Conservation (phyloP, 176 grass and related monocot genomes). For the Leersia perrieri region DNA sequence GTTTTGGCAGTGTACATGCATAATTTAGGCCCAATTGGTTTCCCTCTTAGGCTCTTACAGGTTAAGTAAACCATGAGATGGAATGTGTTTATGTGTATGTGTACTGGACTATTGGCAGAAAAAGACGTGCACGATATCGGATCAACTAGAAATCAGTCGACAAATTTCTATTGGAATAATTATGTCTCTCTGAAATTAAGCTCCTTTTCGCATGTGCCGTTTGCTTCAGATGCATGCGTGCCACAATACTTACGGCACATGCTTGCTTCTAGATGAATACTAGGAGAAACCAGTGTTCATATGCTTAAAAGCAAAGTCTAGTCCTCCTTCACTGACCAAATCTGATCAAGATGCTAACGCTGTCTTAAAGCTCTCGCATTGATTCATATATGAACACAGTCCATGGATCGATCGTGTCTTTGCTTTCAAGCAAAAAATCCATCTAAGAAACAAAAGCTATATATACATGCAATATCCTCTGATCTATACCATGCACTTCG, state of each 20-base stretch:
- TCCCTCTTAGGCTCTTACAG: no score
- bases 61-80: no score
- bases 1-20: no score
- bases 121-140: no score
- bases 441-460: not conserved
- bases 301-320: not conserved
- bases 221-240: not conserved
- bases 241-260: not conserved
- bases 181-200: not conserved
- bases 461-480: slow-evolving; percentile 2
- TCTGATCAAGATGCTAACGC: not conserved
- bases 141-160: no score
- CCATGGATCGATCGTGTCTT: not conserved
- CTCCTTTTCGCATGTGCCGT: not conserved
- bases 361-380: not conserved
- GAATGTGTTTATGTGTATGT: no score
- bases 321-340: not conserved
- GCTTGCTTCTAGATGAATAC: not conserved
- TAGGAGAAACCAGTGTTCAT: not conserved
- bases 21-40: no score
- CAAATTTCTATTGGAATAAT: no score
- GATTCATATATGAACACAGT: not conserved
- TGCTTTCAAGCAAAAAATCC: not conserved
- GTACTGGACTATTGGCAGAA: no score
- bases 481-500: not conserved